Percentiles rank a stretch among this genome's conserved stretches.
These are phyloP conservation scores for Leishmania tarentolae DNA, from an alignment of 208 protist species.

Conservation along the genomic window DNA sequence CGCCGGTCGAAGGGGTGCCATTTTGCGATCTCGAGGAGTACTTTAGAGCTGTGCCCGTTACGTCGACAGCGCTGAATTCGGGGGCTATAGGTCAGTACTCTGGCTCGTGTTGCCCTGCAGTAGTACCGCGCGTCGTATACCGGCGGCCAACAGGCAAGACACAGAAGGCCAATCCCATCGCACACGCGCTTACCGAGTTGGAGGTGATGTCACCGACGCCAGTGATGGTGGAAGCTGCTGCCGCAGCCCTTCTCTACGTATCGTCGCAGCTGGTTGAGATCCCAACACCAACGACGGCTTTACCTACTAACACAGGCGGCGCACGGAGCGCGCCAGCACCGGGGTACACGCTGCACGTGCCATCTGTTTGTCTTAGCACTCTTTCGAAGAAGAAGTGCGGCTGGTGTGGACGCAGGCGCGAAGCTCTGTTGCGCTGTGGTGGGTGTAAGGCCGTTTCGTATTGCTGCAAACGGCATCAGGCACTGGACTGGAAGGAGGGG, in stretches of 20 bases:
- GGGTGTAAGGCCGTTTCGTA: slow-evolving; percentile 75
- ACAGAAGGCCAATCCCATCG: slow-evolving; percentile 62
- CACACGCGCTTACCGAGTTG: slow-evolving; percentile 47
- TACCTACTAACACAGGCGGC: neutral
- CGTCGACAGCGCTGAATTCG: neutral
- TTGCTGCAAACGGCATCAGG: slow-evolving; percentile 78
- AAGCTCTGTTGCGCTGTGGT: slow-evolving; percentile 70
- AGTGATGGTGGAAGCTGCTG: slow-evolving; percentile 43
- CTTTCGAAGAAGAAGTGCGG: slow-evolving; percentile 37
- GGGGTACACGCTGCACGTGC: slow-evolving; percentile 30
- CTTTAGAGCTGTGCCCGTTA: slow-evolving; percentile 27
- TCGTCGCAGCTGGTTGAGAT: slow-evolving; percentile 37
- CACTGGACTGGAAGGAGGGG: slow-evolving; percentile 69
- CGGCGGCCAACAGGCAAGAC: slow-evolving; percentile 52
- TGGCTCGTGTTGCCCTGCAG: slow-evolving; percentile 61
- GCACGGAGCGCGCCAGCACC: neutral
- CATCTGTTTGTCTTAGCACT: slow-evolving; percentile 15
- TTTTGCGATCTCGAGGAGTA: slow-evolving; percentile 74
- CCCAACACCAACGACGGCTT: neutral
- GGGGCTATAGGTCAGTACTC: slow-evolving; percentile 33
- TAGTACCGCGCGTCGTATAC: slow-evolving; percentile 66
- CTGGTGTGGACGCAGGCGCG: slow-evolving; percentile 67
- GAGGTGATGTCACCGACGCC: slow-evolving; percentile 34
- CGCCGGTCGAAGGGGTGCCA: slow-evolving; percentile 68
- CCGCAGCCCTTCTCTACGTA: slow-evolving; percentile 45